A percentile compares a stretch with the other conserved stretches of the same genome.
These are phyloP conservation scores for Straminergon stramineum DNA, from an alignment of 225 moss, liverwort and hornwort species.

Conservation along the genomic window DNA sequence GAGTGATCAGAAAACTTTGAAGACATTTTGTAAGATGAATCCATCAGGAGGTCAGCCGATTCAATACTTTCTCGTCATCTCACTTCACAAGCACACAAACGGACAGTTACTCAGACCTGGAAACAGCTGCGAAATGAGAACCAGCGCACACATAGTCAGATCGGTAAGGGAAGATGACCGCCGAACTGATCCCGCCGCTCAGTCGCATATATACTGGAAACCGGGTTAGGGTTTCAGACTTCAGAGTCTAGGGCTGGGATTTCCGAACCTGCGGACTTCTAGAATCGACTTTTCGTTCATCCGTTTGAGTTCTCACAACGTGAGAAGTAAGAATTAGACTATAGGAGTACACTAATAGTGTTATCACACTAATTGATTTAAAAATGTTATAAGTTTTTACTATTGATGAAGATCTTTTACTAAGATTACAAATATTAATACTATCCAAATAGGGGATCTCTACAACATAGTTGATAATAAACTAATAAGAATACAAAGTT, in stretches of 20 bases:
- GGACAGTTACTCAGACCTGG: too few species aligned
- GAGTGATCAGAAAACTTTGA: conserved; percentile 47
- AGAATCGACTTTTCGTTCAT: not conserved
- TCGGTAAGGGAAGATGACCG: rapidly evolving
- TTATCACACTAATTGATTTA: not conserved
- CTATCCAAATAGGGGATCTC: not conserved
- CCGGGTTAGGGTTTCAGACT: not conserved
- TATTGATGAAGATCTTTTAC: not conserved
- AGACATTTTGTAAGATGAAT: conserved; percentile 27
- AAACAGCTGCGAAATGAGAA: not conserved
- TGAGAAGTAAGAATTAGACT: not conserved
- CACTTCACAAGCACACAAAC: not conserved
- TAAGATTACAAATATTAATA: not conserved
- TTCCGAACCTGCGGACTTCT: not conserved
- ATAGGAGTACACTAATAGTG: not conserved
- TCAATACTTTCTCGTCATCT: conserved; percentile 30
- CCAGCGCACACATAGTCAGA: rapidly evolving
- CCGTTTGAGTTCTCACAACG: not conserved
- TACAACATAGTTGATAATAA: not conserved
- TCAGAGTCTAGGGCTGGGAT: not conserved
- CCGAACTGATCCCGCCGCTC: rapidly evolving
- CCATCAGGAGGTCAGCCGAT: conserved; percentile 29
- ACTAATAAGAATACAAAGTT: not conserved
- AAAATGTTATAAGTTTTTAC: not conserved
- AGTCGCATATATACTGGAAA: not conserved